These are phyloP conservation scores for Starmera dryadoides DNA, from an alignment of 805 yeast species.

Conservation along the genomic window DNA sequence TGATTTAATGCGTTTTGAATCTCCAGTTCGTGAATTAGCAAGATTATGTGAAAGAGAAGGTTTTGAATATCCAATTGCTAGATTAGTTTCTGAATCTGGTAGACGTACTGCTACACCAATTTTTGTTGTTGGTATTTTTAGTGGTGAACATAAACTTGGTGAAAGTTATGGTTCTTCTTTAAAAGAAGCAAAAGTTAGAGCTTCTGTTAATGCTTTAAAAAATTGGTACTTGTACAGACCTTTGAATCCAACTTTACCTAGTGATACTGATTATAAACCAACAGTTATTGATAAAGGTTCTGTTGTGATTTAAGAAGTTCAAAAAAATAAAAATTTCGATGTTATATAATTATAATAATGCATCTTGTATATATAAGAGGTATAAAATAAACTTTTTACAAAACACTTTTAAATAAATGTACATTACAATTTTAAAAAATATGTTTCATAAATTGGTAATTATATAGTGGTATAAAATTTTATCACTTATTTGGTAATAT, in stretches of 20 bases:
- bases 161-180: slow-evolving; percentile 92
- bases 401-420: neutral
- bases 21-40: slow-evolving; percentile 80
- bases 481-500: neutral
- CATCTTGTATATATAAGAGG: slow-evolving; percentile 1
- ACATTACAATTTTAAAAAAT: neutral
- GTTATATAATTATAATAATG: neutral
- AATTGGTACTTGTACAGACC: slow-evolving; percentile 92
- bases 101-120: slow-evolving; percentile 77
- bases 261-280: slow-evolving; percentile 39
- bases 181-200: slow-evolving; percentile 86
- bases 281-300: slow-evolving; percentile 36
- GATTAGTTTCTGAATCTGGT: slow-evolving; percentile 91
- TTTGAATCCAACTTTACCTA: slow-evolving; percentile 51
- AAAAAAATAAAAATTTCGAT: neutral
- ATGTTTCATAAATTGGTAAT: too few species aligned
- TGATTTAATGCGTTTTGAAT: slow-evolving; percentile 69
- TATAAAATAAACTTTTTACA: neutral
- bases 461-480: too few species aligned
- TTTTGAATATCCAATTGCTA: slow-evolving; percentile 66
- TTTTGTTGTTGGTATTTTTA: slow-evolving; percentile 85
- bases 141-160: slow-evolving; percentile 77
- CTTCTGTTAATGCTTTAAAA: slow-evolving; percentile 85
- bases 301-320: slow-evolving; percentile 19
- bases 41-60: slow-evolving; percentile 70